Percentiles rank a stretch among this genome's conserved stretches.
Conservation (phyloP, 768 basidiomycete species). For the Mrakia blollopis region DNA sequence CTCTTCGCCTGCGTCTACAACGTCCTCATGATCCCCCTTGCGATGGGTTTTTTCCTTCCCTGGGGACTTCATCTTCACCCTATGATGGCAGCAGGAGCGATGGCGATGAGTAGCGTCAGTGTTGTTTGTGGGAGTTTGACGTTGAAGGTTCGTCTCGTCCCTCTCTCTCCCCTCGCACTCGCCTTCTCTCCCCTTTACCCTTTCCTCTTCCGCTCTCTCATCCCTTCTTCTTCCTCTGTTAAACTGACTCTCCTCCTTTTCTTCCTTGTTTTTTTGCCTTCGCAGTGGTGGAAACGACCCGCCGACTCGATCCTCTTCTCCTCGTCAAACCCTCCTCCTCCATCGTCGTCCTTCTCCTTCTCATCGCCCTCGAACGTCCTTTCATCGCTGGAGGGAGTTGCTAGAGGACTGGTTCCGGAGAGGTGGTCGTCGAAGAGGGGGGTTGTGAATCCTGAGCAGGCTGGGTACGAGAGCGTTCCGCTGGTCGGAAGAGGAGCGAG, state of each 20-base stretch:
- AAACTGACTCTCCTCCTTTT: neutral
- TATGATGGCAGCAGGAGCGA: slow-evolving; percentile 97
- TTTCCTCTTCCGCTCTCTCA: neutral
- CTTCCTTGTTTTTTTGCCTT: neutral
- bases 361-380: neutral
- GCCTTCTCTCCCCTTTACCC: neutral
- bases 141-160: slow-evolving; percentile 53
- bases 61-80: slow-evolving; percentile 90
- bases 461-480: slow-evolving; percentile 22
- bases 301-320: slow-evolving; percentile 25
- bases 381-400: neutral
- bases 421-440: slow-evolving; percentile 2
- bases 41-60: slow-evolving; percentile 94
- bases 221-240: neutral
- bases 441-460: neutral
- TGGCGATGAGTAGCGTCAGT: slow-evolving; percentile 95
- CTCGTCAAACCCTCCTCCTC: slow-evolving; percentile 5
- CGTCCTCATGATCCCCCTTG: slow-evolving; percentile 85
- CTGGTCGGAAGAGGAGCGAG: slow-evolving; percentile 18
- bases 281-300: slow-evolving; percentile 31
- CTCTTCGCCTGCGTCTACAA: slow-evolving; percentile 97
- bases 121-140: slow-evolving; percentile 87
- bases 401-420: neutral
- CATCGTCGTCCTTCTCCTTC: neutral
- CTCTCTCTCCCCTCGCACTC: neutral